phyloP scores from a whole-genome alignment of 1,139 yeast species.

The Kodamaea sp. region DNA sequence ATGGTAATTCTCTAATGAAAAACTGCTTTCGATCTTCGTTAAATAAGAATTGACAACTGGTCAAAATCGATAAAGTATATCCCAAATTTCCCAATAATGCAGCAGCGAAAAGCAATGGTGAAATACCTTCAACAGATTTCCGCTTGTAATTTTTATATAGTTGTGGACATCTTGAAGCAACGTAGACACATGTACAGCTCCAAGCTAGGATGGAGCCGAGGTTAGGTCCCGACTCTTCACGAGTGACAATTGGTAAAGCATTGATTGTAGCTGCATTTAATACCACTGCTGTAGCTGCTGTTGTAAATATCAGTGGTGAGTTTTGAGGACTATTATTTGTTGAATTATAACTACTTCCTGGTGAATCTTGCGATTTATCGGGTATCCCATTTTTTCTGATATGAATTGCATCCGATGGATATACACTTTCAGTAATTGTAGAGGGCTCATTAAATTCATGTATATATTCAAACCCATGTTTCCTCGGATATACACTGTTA shows the following conservation, averaged over 20 bases:
- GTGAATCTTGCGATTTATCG: slow-evolving; percentile 1
- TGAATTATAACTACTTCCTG: slow-evolving; percentile 3
- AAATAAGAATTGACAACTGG: slow-evolving; percentile 41
- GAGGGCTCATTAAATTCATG: slow-evolving; percentile 1
- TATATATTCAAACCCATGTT: slow-evolving; percentile 2
- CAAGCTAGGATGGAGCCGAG: slow-evolving; percentile 69
- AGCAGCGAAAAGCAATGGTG: slow-evolving; percentile 72
- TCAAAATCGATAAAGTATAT: slow-evolving; percentile 70
- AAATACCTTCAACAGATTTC: slow-evolving; percentile 80
- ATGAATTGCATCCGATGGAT: slow-evolving; percentile 14
- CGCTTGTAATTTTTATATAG: slow-evolving; percentile 68
- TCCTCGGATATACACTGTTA: slow-evolving; percentile 35
- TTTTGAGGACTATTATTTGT: slow-evolving; percentile 3
- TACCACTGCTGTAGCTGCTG: slow-evolving; percentile 13
- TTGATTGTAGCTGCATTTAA: slow-evolving; percentile 22
- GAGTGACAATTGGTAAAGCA: slow-evolving; percentile 18
- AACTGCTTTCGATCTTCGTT: slow-evolving; percentile 42
- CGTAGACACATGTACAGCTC: slow-evolving; percentile 73
- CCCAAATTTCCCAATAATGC: slow-evolving; percentile 80
- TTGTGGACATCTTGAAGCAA: slow-evolving; percentile 83
- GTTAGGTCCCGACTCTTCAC: slow-evolving; percentile 7
- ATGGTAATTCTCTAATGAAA: slow-evolving; percentile 70
- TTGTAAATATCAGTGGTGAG: slow-evolving; percentile 1
- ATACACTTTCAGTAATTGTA: slow-evolving; percentile 8
- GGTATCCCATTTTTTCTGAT: slow-evolving; percentile 9